Base-by-base conservation (phyloP, 169 alveolate species). In the Plasmodium fragile region DNA sequence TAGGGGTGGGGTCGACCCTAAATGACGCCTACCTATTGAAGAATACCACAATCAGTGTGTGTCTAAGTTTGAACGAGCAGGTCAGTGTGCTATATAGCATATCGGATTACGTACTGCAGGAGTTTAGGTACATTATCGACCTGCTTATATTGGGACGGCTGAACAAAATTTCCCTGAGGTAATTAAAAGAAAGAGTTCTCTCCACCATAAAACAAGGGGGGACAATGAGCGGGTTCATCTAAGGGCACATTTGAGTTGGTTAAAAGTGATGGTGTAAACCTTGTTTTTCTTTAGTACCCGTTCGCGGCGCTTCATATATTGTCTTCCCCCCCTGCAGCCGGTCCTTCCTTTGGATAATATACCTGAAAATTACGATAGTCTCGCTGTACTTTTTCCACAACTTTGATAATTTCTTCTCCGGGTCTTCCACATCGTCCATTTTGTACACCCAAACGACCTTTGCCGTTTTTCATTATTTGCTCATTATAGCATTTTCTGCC, bases 301-400 rank as follows among this genome's bases (percentile, higher is more conserved):
- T 5, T 28, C 34, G 18, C 0, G 45, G 41, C 18, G 1, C 10
- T 16, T 22, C 43, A 41, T 79, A 1, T 8, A 41, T 41, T 41
- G 41, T 41, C 16, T 41, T 80, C 36, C 70, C 75, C 1, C 53
- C 52, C 13, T 89, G n/a, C 75, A 91, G 94, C 43, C 82, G 83
- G 36, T 71, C 84, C 45, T 81, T 91, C 52, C 81, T 91, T 13
- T 91, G 94, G 94, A 91, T 91, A 91, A 81, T 91, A 80, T 91
- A 91, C 79, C 83, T 91, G 6, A 91, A 91, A 43, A 52, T 91
- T 43, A 77, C 77, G n/a, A 72, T 91, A 18, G 94, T 43, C 30
- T 91, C 92, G 8, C 83, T 81, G 7, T 91, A 69, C 59, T 91
- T 91, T 81, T 91, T 91, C 43, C 91, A 91, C 75, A 81, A 49